Evolutionary conservation across 164 flowering plant species (phyloP), one percentile per base, ranked within the genome.

Genomic region (Berberis thunbergii): DNA sequence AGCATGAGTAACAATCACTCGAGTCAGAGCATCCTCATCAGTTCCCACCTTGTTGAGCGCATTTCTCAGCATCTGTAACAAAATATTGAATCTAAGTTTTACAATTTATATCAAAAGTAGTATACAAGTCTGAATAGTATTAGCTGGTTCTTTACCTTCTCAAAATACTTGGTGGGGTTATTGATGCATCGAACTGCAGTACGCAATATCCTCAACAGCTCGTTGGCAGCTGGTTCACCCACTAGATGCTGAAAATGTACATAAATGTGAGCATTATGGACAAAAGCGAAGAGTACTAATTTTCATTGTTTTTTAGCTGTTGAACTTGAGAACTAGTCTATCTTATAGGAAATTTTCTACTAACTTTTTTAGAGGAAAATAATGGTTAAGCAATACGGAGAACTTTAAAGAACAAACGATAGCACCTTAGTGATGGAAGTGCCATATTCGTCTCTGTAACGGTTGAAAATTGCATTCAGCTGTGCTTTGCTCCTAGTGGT

Each of bases 401-500:
- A 26, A 26, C 26, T 26, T 26, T 26, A 26, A 26, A 26, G 26
- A 26, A 26, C 26, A 26, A 41, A 45, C 41, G 57, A 9, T 9
- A 5, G 42, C 76, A 86, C 97, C 89, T 83, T 79, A 76, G 71
- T 73, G 65, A 91, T 75, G 7, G 78, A 74, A 63, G 77, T 78
- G 1, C 86, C 88, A 70, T 73, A 82, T 39, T 64, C 69, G 55
- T 85, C 71, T 40, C 84, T 84, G 81, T 86, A 88, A 48, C 80
- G 86, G 59, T 86, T 86, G 42, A 91, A 64, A 3, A 96, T 88
- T 43, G 93, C 91, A 62, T 74, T 79, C 64, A 91, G 70, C 65
- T 91, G 97, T 40, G 84, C 81, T 69, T 85, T 91, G 88, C 97
- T 85, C 73, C 95, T 84, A 7, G 93, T 88, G 11, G 86, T 49